Percentiles rank a stretch among this genome's conserved stretches.
These are phyloP conservation scores for Fraxinus floribunda DNA, from an alignment of 305 asterid genomes.

Conservation along the genomic window DNA sequence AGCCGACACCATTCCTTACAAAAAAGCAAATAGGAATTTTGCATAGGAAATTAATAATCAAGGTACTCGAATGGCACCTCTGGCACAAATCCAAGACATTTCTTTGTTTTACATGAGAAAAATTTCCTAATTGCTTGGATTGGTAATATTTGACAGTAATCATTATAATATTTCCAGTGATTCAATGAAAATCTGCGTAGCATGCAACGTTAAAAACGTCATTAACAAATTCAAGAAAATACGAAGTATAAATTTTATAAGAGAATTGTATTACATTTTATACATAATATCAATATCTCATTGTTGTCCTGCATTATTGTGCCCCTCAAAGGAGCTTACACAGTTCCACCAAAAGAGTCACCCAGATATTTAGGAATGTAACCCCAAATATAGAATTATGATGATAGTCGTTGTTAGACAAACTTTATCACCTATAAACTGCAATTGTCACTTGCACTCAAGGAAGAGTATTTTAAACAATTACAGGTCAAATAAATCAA, in stretches of 20 bases:
- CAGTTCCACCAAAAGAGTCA: background rate
- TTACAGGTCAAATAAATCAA: background rate
- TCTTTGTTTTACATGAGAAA: background rate
- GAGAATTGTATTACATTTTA: background rate
- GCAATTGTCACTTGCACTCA: background rate
- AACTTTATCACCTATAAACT: background rate
- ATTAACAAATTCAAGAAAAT: background rate
- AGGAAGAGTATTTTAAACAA: background rate
- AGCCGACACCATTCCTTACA: background rate
- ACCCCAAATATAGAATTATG: background rate
- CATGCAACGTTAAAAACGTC: background rate
- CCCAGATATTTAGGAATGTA: background rate
- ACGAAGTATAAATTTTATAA: background rate
- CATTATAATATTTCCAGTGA: background rate
- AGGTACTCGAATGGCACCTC: background rate
- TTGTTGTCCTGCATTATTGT: background rate
- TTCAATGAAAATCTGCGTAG: background rate
- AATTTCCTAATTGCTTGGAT: background rate
- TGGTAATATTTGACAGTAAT: background rate
- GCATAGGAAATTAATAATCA: background rate
- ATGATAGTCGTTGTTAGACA: background rate
- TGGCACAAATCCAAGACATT: background rate
- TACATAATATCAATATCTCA: background rate
- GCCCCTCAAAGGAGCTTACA: background rate
- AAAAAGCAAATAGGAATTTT: background rate